Conservation (phyloP, 192 early-diverging fungal genomes). For the Mortierella alpina region DNA sequence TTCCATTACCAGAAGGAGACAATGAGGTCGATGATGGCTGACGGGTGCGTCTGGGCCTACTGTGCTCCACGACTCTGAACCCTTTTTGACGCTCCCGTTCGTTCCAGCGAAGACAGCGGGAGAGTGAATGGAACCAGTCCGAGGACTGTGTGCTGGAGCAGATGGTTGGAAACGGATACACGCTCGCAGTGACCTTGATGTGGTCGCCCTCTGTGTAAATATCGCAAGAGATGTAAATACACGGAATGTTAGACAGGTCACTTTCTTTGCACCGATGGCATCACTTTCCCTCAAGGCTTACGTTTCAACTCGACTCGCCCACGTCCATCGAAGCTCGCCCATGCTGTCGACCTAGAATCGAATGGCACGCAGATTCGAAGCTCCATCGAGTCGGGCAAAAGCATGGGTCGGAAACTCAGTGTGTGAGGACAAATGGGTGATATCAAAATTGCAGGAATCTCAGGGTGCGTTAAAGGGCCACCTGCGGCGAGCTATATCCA, state of each 20-base stretch:
- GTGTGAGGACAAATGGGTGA: constrained; percentile 96
- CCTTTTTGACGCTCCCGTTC: constrained; percentile 89
- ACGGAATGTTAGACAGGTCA: neutral
- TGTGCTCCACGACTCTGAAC: constrained; percentile 66
- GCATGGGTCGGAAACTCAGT: constrained; percentile 95
- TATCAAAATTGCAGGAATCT: constrained; percentile 91
- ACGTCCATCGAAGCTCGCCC: constrained; percentile 95
- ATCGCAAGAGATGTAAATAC: neutral
- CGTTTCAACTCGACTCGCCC: constrained; percentile 88
- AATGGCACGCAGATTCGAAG: constrained; percentile 86
- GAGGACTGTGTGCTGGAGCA: constrained; percentile 75
- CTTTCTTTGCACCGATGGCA: neutral
- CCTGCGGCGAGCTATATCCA: constrained; percentile 85
- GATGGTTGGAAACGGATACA: constrained; percentile 90
- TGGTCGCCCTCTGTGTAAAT: constrained; percentile 77
- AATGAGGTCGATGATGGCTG: constrained; percentile 21
- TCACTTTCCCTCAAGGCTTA: constrained; percentile 22
- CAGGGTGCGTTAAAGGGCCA: constrained; percentile 94
- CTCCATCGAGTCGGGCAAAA: constrained; percentile 94
- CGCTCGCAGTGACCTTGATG: constrained; percentile 86
- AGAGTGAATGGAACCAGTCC: constrained; percentile 94
- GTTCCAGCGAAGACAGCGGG: constrained; percentile 93
- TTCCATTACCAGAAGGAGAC: constrained; percentile 1
- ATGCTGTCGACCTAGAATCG: constrained; percentile 88
- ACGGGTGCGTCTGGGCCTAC: constrained; percentile 12